Percentiles rank a stretch among this genome's conserved stretches.
phyloP scores from a whole-genome alignment of 371 early-diverging fungal genomes.

The Choanephora cucurbitarum region DNA sequence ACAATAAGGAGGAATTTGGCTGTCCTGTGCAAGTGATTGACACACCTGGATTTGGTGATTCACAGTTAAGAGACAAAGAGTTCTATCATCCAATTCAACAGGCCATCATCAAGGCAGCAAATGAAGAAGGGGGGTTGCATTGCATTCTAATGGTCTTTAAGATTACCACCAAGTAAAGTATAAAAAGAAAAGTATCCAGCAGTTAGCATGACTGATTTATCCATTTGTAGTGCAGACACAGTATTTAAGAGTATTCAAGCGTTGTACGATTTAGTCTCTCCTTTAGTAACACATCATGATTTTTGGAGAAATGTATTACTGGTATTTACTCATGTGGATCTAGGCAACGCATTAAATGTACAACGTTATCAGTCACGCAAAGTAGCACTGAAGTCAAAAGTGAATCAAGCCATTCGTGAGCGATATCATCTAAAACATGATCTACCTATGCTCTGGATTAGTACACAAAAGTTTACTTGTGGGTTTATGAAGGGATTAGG shows the following conservation, averaged over 20 bases:
- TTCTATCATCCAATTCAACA: constrained; percentile 33
- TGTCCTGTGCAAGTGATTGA: constrained; percentile 34
- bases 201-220: no score
- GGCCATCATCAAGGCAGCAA: constrained; percentile 22
- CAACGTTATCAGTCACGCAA: constrained; percentile 33
- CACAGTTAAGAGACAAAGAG: constrained; percentile 32
- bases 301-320: constrained; percentile 47
- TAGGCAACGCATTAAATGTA: constrained; percentile 13
- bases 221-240: constrained; percentile 35
- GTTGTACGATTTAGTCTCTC: constrained; percentile 19
- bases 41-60: constrained; percentile 51
- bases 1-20: constrained; percentile 37
- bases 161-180: constrained; percentile 35
- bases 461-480: constrained; percentile 41
- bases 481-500: constrained; percentile 36
- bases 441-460: constrained; percentile 45
- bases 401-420: constrained; percentile 23
- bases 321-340: constrained; percentile 47
- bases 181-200: no score
- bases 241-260: constrained; percentile 33
- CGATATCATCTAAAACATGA: constrained; percentile 24
- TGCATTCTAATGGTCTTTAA: constrained; percentile 34
- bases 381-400: constrained; percentile 31
- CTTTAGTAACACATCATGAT: constrained; percentile 3
- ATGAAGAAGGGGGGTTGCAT: constrained; percentile 17